Conservation (phyloP, 176 grass and related monocot genomes). For the Triticum turgidum region DNA sequence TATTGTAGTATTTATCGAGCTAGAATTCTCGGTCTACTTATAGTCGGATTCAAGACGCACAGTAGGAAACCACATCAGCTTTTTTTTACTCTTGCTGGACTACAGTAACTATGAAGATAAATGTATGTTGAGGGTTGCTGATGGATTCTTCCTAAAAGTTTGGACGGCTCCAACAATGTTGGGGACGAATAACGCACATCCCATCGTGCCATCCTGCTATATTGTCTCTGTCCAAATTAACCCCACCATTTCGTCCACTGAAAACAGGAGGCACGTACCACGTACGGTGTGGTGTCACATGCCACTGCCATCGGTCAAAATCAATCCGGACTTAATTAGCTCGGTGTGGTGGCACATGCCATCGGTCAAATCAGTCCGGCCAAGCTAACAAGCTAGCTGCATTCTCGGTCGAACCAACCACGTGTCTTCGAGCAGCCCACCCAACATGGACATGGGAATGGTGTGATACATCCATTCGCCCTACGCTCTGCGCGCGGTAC, state of each 20-base stretch:
- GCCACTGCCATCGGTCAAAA: too few species aligned
- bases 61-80: too few species aligned
- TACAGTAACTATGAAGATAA: too few species aligned
- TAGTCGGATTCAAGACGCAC: too few species aligned
- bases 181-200: neutral
- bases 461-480: too few species aligned
- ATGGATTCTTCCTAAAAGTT: neutral
- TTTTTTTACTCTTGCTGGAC: too few species aligned
- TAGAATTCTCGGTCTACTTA: too few species aligned
- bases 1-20: too few species aligned
- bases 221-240: too few species aligned
- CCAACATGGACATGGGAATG: too few species aligned
- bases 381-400: neutral
- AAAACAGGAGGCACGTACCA: neutral
- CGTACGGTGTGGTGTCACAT: neutral
- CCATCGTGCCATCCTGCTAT: neutral
- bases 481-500: neutral
- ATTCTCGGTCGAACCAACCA: neutral
- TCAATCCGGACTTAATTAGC: too few species aligned
- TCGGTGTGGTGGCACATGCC: neutral
- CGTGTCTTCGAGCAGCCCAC: neutral
- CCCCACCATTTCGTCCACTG: neutral
- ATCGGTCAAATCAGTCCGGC: neutral
- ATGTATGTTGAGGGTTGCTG: neutral
- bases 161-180: neutral